A percentile compares a stretch with the other conserved stretches of the same genome.
Evolutionary conservation across 2,329 filamentous ascomycete species (phyloP).

Genomic region (Fusarium heterosporum): DNA sequence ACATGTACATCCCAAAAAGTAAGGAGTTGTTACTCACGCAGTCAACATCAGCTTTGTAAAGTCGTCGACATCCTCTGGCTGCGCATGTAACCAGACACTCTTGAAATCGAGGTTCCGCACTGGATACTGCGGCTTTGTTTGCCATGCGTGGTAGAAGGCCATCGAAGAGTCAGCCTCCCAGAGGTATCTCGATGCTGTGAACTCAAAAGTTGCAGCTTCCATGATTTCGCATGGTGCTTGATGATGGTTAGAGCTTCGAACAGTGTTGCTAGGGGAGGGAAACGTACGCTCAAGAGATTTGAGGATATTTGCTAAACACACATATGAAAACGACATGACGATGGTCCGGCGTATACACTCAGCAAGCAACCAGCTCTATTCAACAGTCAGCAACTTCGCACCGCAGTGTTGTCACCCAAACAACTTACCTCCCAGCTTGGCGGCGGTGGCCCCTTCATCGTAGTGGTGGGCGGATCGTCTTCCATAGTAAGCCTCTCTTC

Average conservation of each 20-base stretch:
- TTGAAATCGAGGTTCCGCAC: conserved; percentile 52
- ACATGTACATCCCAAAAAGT: not conserved
- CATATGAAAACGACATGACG: conserved; percentile 50
- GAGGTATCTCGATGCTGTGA: conserved; percentile 57
- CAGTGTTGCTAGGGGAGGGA: not conserved
- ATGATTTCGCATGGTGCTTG: conserved; percentile 37
- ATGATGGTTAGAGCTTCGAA: conserved; percentile 4
- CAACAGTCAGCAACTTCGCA: not conserved
- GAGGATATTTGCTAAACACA: conserved; percentile 52
- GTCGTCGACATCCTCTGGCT: conserved; percentile 54
- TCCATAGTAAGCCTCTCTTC: conserved; percentile 51
- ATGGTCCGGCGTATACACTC: conserved; percentile 57
- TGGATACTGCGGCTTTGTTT: conserved; percentile 55
- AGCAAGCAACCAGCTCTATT: conserved; percentile 56
- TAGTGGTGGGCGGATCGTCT: conserved; percentile 35
- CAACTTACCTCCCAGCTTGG: conserved; percentile 57
- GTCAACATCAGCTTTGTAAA: conserved; percentile 55
- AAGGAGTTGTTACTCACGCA: conserved; percentile 47
- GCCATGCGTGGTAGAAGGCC: conserved; percentile 59
- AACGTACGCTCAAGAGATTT: conserved; percentile 50
- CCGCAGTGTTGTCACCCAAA: too few species aligned
- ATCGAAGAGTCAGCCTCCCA: conserved; percentile 57
- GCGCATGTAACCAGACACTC: conserved; percentile 53
- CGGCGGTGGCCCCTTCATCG: conserved; percentile 51
- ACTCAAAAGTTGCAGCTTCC: conserved; percentile 32